A percentile compares a stretch with the other conserved stretches of the same genome.
These are phyloP conservation scores for Suhomyces coccinellae DNA, from an alignment of 1,139 yeast genomes.

Conservation along the genomic window DNA sequence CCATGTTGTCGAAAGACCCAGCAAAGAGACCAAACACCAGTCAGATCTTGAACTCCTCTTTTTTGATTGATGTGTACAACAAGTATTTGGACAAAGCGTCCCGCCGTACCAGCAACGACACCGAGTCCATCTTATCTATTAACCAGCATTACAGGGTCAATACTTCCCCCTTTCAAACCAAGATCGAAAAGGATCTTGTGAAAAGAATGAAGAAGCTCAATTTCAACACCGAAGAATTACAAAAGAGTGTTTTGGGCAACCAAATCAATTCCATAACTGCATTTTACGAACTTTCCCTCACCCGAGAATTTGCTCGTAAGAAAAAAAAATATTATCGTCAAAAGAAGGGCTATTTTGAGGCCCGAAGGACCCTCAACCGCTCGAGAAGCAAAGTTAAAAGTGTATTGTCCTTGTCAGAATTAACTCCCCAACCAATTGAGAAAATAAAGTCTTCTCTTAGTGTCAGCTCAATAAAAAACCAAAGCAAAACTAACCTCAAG, in stretches of 20 bases:
- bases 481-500: conserved; percentile 14
- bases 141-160: conserved; percentile 39
- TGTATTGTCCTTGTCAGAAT: conserved; percentile 39
- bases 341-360: conserved; percentile 41
- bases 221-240: conserved; percentile 63
- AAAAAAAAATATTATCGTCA: conserved; percentile 34
- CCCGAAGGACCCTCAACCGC: conserved; percentile 43
- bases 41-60: conserved; percentile 63
- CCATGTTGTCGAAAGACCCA: conserved; percentile 68
- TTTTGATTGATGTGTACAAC: conserved; percentile 48
- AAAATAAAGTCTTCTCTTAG: conserved; percentile 43
- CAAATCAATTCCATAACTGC: conserved; percentile 84
- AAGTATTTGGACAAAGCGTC: conserved; percentile 27
- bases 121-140: conserved; percentile 42
- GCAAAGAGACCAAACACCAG: conserved; percentile 56
- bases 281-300: conserved; percentile 73
- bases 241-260: conserved; percentile 57
- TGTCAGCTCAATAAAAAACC: conserved; percentile 29
- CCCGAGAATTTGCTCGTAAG: conserved; percentile 52
- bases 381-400: conserved; percentile 53
- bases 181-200: conserved; percentile 63
- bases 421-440: conserved; percentile 41
- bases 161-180: conserved; percentile 53
- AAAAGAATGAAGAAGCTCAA: conserved; percentile 66
- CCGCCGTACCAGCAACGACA: conserved; percentile 31